Percentiles rank a stretch among this genome's conserved stretches.
These are phyloP conservation scores for Neolecta irregularis DNA, from an alignment of 1,139 yeast species.

Conservation along the genomic window DNA sequence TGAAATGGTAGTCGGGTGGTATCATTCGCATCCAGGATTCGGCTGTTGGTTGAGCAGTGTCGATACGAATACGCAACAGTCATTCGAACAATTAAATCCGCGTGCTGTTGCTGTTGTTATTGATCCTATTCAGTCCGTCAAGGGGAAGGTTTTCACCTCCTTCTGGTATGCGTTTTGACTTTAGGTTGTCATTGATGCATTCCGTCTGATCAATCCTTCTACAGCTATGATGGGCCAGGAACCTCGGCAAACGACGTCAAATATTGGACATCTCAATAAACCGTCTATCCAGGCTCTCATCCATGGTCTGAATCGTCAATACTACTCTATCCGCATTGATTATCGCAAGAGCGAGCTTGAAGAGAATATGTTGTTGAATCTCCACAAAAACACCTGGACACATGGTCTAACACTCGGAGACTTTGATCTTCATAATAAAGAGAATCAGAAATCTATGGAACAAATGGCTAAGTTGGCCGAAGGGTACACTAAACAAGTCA, in stretches of 20 bases:
- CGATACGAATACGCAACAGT: conserved; percentile 94
- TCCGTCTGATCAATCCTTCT: conserved; percentile 79
- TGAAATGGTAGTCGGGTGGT: conserved; percentile 96
- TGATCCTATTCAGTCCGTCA: conserved; percentile 95
- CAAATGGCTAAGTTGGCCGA: conserved; percentile 82
- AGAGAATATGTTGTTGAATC: conserved; percentile 81
- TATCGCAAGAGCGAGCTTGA: conserved; percentile 87
- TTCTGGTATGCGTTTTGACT: neutral
- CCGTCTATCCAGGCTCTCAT: conserved; percentile 97
- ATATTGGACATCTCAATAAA: conserved; percentile 86
- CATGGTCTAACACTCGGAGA: conserved; percentile 71
- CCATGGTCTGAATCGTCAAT: conserved; percentile 93
- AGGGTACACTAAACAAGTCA: conserved; percentile 76
- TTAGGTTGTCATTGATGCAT: conserved; percentile 79
- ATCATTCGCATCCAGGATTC: conserved; percentile 97
- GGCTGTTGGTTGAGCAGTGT: conserved; percentile 99
- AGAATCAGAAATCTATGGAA: conserved; percentile 56
- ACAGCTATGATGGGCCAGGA: conserved; percentile 91
- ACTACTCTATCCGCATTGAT: conserved; percentile 87
- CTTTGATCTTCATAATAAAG: conserved; percentile 62
- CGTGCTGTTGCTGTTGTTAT: conserved; percentile 96
- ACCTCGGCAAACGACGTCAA: conserved; percentile 94
- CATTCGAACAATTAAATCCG: conserved; percentile 86
- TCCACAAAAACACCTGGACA: conserved; percentile 95
- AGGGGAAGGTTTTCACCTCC: conserved; percentile 53